A percentile compares a stretch with the other conserved stretches of the same genome.
Conservation (phyloP, 768 basidiomycete species). For the Collybia sordida region DNA sequence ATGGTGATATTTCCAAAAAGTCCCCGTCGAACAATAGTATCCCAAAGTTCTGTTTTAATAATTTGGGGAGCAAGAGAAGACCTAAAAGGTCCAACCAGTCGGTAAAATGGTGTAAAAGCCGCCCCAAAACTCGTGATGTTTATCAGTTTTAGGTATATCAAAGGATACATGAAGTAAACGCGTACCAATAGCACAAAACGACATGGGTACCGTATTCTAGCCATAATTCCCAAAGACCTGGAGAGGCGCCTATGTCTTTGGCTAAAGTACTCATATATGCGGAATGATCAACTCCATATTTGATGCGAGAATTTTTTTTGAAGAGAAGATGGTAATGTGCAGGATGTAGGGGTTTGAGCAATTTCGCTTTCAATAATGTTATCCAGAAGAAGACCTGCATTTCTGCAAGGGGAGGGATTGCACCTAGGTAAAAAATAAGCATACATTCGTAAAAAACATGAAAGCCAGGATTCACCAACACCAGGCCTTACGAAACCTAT, state of each 20-base stretch:
- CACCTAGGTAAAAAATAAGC: constrained; percentile 32
- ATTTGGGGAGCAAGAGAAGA: constrained; percentile 38
- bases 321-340: constrained; percentile 57
- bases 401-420: constrained; percentile 59
- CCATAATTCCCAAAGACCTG: constrained; percentile 47
- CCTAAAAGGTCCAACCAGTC: constrained; percentile 52
- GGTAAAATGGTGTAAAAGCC: constrained; percentile 58
- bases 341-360: constrained; percentile 39
- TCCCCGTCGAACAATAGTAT: constrained; percentile 55
- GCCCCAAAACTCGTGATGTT: constrained; percentile 46
- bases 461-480: constrained; percentile 38
- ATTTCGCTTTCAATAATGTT: constrained; percentile 40
- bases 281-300: constrained; percentile 60
- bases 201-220: constrained; percentile 49
- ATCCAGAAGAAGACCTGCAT: constrained; percentile 63
- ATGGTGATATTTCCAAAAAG: constrained; percentile 54
- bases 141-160: neutral
- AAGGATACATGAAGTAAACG: neutral
- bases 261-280: constrained; percentile 58
- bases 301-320: constrained; percentile 48
- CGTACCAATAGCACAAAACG: constrained; percentile 53
- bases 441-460: neutral
- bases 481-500: constrained; percentile 60
- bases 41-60: constrained; percentile 58
- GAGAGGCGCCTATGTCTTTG: constrained; percentile 54